These are phyloP conservation scores for Umbilicaria muhlenbergii DNA, from an alignment of 495 filamentous ascomycete species.

Conservation along the genomic window DNA sequence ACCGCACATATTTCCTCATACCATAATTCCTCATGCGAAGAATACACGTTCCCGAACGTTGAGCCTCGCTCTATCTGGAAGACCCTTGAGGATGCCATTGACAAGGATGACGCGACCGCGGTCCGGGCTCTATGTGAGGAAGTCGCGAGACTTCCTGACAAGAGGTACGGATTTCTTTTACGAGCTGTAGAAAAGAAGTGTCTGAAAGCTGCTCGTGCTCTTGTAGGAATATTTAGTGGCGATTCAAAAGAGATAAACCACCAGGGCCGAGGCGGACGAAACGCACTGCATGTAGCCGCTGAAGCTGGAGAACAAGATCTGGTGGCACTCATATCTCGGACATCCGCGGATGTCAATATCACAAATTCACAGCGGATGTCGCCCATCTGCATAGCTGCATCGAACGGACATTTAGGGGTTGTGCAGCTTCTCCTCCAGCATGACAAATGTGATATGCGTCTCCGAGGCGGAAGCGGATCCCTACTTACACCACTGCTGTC, in stretches of 20 bases:
- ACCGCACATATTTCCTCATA: not conserved
- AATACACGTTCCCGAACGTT: not conserved
- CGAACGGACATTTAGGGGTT: not conserved
- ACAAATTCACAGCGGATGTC: not conserved
- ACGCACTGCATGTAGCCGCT: slow-evolving; percentile 1
- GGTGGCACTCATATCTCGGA: not conserved
- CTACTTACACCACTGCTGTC: not conserved
- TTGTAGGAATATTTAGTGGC: slow-evolving; percentile 1
- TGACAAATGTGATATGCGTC: not conserved
- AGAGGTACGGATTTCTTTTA: not conserved
- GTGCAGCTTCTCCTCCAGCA: not conserved
- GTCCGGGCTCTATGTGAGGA: slow-evolving; percentile 1
- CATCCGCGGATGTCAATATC: not conserved
- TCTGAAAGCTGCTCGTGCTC: not conserved
- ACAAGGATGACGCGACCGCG: slow-evolving; percentile 1
- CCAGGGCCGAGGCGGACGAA: not conserved
- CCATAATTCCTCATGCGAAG: not conserved
- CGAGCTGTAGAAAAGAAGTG: not conserved
- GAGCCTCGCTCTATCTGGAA: not conserved
- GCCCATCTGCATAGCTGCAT: not conserved
- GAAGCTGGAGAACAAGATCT: not conserved
- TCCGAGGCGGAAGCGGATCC: too few species aligned
- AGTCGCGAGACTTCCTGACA: not conserved
- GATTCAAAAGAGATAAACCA: not conserved
- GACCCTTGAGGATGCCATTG: slow-evolving; percentile 4